A percentile compares a stretch with the other conserved stretches of the same genome.
Conservation (phyloP, 2,329 filamentous ascomycete genomes). For the Acephala macrosclerotiorum region DNA sequence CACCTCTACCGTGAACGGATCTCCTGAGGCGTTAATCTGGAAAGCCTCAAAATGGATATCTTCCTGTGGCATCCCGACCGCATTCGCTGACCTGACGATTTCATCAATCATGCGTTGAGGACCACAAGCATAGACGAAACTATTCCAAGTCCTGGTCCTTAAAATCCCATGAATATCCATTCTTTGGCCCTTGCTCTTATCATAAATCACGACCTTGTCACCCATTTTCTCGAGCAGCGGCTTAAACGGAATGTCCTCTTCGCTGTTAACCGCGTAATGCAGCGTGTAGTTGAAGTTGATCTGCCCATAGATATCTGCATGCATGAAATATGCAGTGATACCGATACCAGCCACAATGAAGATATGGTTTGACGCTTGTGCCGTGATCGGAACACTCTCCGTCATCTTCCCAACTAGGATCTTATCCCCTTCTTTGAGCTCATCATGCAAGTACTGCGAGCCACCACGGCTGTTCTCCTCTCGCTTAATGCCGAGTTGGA, state of each 20-base stretch:
- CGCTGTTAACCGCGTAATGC: constrained; percentile 64
- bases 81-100: constrained; percentile 50
- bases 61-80: constrained; percentile 52
- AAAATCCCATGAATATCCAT: constrained; percentile 60
- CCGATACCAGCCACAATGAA: constrained; percentile 72
- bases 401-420: constrained; percentile 61
- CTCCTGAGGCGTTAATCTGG: constrained; percentile 58
- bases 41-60: constrained; percentile 70
- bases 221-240: constrained; percentile 53
- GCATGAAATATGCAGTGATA: constrained; percentile 67
- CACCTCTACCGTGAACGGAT: constrained; percentile 66
- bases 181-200: constrained; percentile 56
- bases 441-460: constrained; percentile 63
- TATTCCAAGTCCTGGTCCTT: constrained; percentile 56
- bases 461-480: constrained; percentile 64
- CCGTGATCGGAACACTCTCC: constrained; percentile 53
- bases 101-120: constrained; percentile 64
- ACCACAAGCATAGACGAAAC: constrained; percentile 68
- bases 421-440: constrained; percentile 54
- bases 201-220: constrained; percentile 58
- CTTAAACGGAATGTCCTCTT: constrained; percentile 62
- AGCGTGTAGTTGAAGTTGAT: constrained; percentile 60
- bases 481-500: constrained; percentile 66
- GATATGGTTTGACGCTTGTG: constrained; percentile 62
- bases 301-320: constrained; percentile 50